Conservation (phyloP, 2,329 filamentous ascomycete species). For the Helotiales sp. region DNA sequence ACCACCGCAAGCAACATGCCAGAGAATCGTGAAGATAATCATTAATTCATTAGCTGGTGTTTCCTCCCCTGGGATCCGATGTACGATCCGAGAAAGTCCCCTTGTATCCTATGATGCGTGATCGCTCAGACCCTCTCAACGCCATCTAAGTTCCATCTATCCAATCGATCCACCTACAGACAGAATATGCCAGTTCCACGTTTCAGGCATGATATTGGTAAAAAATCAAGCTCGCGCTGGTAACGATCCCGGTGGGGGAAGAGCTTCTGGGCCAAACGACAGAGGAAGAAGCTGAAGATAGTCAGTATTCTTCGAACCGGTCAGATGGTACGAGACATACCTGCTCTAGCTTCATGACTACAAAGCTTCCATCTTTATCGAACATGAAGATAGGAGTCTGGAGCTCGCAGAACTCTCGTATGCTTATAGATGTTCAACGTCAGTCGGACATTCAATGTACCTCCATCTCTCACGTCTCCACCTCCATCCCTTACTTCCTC, state of each 20-base stretch:
- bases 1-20: background rate
- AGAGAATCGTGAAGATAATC: background rate
- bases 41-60: background rate
- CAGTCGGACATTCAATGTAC: constrained; percentile 3
- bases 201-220: background rate
- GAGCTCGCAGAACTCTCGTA: constrained; percentile 73
- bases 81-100: background rate
- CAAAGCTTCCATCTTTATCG: constrained; percentile 73
- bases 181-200: background rate
- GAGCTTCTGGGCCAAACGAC: constrained; percentile 65
- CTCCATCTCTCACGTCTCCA: background rate
- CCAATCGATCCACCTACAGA: too few species aligned
- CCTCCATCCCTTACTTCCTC: background rate
- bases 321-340: constrained; percentile 41
- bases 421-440: constrained; percentile 45
- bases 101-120: background rate
- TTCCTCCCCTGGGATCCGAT: background rate
- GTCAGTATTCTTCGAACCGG: background rate
- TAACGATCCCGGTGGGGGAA: constrained; percentile 37
- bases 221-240: constrained; percentile 17
- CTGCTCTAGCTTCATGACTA: constrained; percentile 69
- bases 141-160: background rate
- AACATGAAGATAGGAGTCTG: constrained; percentile 87
- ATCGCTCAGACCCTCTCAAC: constrained; percentile 1
- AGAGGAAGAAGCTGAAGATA: constrained; percentile 59